Conservation (phyloP, 768 basidiomycete species). For the Harrya chromipes region DNA sequence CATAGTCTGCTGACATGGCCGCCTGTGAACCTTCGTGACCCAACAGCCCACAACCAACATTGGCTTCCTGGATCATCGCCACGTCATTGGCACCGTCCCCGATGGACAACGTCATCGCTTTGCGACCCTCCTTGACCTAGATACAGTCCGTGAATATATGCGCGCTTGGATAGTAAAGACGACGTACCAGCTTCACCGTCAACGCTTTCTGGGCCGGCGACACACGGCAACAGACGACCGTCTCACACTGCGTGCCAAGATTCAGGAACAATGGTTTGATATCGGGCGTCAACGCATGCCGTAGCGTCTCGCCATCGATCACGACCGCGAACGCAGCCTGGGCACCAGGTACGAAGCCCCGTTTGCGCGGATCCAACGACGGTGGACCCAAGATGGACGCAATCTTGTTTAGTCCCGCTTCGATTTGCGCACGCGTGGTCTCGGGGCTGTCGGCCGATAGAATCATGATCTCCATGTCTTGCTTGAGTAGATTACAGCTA, state of each 20-base stretch:
- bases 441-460: constrained; percentile 79
- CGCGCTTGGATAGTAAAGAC: not conserved
- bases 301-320: constrained; percentile 92
- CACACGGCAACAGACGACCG: constrained; percentile 97
- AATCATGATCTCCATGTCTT: constrained; percentile 96
- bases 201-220: constrained; percentile 98
- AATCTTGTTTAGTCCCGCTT: constrained; percentile 92
- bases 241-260: constrained; percentile 93
- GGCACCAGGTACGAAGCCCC: constrained; percentile 64
- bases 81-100: constrained; percentile 98
- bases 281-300: constrained; percentile 71
- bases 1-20: constrained; percentile 98
- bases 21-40: constrained; percentile 97
- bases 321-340: constrained; percentile 87
- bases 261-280: constrained; percentile 87
- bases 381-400: constrained; percentile 82
- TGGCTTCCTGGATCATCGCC: constrained; percentile 99
- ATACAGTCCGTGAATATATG: not conserved
- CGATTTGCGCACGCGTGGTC: constrained; percentile 79
- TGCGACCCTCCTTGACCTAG: constrained; percentile 91
- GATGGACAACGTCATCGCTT: constrained; percentile 95
- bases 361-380: constrained; percentile 51
- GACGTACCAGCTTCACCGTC: constrained; percentile 82
- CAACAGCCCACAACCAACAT: constrained; percentile 91
- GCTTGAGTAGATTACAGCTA: constrained; percentile 92